Evolutionary conservation across 805 yeast genomes (phyloP), one percentile per base, ranked within the genome.

Genomic region (Gaillardinia entomophila): DNA sequence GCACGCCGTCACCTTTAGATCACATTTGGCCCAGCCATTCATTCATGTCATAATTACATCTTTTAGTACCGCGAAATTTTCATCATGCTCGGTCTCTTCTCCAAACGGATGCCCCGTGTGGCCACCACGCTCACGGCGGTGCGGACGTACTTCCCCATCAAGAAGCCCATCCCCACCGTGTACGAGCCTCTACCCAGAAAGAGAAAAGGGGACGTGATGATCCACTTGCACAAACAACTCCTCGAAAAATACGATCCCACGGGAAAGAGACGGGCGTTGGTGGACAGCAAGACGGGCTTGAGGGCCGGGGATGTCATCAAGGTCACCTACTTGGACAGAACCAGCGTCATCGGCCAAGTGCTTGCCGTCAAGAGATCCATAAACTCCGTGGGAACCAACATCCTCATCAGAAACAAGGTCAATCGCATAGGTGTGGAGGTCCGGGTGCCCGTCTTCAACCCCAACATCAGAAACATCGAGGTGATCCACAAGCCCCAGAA

Each of bases 371-470:
- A 82, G 51, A 74, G 89, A 51, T 59, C 60, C 20, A 56, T 49
- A 19, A 71, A 77, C 40, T 79, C 77, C 25, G 61, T 83, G 27
- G 87, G 84, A 28, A 74, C 94, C 12, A 81, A 83, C 38, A 60
- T 90, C n/a, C 62, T 86, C 35, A 57, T 90, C 42, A 79, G 98
- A 68, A 86, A 88, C 54, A 86, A 82, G 53, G 68, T 86, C 45
- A 71, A 80, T 40, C 83, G 82, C 46, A 62, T 85, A n/a, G 95
- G 95, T 35, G 90, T 86, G 31, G 97, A 90, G 51, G 63, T 81
- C 41, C 70, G 90, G 40, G 75, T 88, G 30, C 89, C 90, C 18
- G 60, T 90, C 16, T 90, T 71, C 66, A 82, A 82, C 40, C 96
- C 97, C 6, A 67, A 77, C 34, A 71, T 92, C 35, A 74, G 78